Evolutionary conservation across 768 basidiomycete species (phyloP), one percentile per base, ranked within the genome.

Genomic region (Dentipellis fragilis): DNA sequence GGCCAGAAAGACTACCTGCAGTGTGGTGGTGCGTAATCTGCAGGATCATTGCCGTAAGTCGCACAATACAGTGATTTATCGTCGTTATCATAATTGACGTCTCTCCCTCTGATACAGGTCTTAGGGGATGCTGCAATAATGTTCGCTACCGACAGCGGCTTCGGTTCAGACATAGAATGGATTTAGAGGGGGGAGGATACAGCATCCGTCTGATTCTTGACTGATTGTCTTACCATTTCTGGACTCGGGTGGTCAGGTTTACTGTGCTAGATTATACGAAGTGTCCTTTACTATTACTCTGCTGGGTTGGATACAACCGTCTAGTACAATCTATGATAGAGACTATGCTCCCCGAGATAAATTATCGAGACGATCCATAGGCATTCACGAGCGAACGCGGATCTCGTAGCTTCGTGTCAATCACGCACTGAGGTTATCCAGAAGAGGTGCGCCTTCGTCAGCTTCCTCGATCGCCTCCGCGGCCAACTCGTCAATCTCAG

Each of bases 381-480:
- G 29, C 29, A 6, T 3, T 29, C 29, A 29, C 29, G 6, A 29
- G 29, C 29, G 29, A 29, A 29, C 29, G 29, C 3, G 29, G 29
- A 29, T 29, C 29, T 29, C 6, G 29, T 29, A 3, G 29, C 29
- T 29, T 29, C 29, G 29, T 29, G 29, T 29, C 29, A 54, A 39
- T 62, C 65, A 36, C 35, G 49, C 22, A 63, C 35, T 17, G 69
- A 58, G 58, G 49, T 60, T 58, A 10, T 64, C 58, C 9, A 87
- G 68, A 19, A 89, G 69, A 1, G 85, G 83, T 8, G 77, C 77
- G 45, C 77, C 78, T 67, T 85, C 84, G 51, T 78, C 78, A 9
- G 71, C 77, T 29, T 81, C 80, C 58, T 84, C 84, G 9, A 80
- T 68, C 23, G 78, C 77, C 52, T 84, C 85, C 3, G 78, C 78